These are phyloP conservation scores for Verticillium zaregamsianum DNA, from an alignment of 2,329 filamentous ascomycete genomes.

Conservation along the genomic window DNA sequence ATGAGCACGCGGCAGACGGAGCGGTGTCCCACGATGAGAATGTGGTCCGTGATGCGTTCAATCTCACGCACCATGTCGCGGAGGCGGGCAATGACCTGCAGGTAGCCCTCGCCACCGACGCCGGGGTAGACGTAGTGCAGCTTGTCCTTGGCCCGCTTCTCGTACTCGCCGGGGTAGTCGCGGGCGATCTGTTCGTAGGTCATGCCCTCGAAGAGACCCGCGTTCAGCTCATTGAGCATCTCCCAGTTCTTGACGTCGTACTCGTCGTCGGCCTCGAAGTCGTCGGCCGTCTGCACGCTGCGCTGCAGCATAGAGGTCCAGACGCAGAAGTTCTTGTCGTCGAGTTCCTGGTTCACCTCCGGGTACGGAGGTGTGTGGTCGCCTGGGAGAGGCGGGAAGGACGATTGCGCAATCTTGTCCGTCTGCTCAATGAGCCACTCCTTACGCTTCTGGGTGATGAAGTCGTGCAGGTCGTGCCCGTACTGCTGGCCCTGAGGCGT, in stretches of 20 bases:
- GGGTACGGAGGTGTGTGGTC: slow-evolving; percentile 95
- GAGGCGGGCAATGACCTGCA: slow-evolving; percentile 93
- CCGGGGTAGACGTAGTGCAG: slow-evolving; percentile 95
- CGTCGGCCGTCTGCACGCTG: slow-evolving; percentile 80
- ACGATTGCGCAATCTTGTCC: slow-evolving; percentile 68
- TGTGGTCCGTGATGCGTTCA: slow-evolving; percentile 94
- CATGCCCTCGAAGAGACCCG: slow-evolving; percentile 88
- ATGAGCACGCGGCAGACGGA: slow-evolving; percentile 89
- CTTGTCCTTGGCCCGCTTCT: slow-evolving; percentile 77
- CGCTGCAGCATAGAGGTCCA: slow-evolving; percentile 98
- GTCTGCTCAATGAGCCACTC: slow-evolving; percentile 82
- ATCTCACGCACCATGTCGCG: slow-evolving; percentile 95
- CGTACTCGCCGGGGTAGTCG: slow-evolving; percentile 77
- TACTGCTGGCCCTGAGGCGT: slow-evolving; percentile 79
- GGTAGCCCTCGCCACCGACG: slow-evolving; percentile 90
- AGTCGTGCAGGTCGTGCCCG: slow-evolving; percentile 72
- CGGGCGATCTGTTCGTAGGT: slow-evolving; percentile 86
- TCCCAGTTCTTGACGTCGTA: slow-evolving; percentile 97
- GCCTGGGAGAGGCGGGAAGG: slow-evolving; percentile 85
- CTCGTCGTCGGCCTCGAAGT: slow-evolving; percentile 87
- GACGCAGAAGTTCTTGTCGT: slow-evolving; percentile 90
- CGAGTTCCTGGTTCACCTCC: slow-evolving; percentile 65
- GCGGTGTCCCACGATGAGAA: slow-evolving; percentile 87
- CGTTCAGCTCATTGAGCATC: slow-evolving; percentile 95
- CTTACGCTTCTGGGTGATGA: slow-evolving; percentile 75